Evolutionary conservation across 805 yeast genomes (phyloP), one percentile per base, ranked within the genome.

Genomic region (Wickerhamomyces chambardii): DNA sequence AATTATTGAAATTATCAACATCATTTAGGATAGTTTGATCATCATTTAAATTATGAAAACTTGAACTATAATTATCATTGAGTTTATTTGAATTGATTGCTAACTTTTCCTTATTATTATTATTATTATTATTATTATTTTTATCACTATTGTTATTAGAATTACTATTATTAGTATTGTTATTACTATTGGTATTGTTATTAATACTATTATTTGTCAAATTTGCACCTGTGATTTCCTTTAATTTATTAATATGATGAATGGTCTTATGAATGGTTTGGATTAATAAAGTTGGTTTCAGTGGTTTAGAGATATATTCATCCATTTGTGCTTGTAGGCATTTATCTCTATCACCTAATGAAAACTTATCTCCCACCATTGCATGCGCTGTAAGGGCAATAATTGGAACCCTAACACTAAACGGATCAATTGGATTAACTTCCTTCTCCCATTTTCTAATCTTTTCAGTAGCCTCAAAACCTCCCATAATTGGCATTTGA

Each of bases 401-500:
- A 44, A 83, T 83, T 9, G 94, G 92, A 1, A 87, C 79, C 39
- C 89, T 68, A 44, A 79, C 74, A 22, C 81, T 68, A 35, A 77
- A 68, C 3, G 74, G 64, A 50, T 73, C 78, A 12, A 73, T 72
- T 25, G 84, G 83, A 42, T 77, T 75, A 29, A 76, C 66, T 57
- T 77, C 80, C 63, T 69, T 73, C 58, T 83, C 94, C 87, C 89
- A 82, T 51, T 80, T 87, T 44, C 92, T 47, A 29, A 92, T 84
- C 46, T 87, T 95, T 48, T 80, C 79, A 2, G 97, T 80, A 6
- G 95, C 96, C 45, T 86, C 95, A 31, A 90, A 76, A 19, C 97
- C 97, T 6, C 95, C 84, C 64, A 86, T 79, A 3, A 84, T 89
- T 0, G 97, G 98, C 45, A 92, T 68, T 59, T 90, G 97, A 46